These are phyloP conservation scores for Neospermospora avenae DNA, from an alignment of 2,329 filamentous ascomycete genomes.

Conservation along the genomic window DNA sequence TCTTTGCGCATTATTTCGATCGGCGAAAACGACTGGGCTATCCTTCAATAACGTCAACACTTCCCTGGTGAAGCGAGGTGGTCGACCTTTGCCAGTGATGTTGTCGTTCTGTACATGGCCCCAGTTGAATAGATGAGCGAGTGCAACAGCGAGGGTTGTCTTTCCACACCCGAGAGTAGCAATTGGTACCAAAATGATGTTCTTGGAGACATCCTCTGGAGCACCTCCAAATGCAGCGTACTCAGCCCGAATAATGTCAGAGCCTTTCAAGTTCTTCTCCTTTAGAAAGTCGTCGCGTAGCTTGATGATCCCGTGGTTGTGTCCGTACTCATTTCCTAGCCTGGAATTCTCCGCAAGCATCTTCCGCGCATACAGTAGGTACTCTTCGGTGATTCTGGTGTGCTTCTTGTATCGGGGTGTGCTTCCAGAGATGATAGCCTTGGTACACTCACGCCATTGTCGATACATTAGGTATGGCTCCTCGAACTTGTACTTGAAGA, in stretches of 20 bases:
- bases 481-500: slow-evolving; percentile 99
- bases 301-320: slow-evolving; percentile 93
- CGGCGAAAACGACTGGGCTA: slow-evolving; percentile 76
- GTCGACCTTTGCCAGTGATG: slow-evolving; percentile 74
- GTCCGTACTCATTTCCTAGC: slow-evolving; percentile 68
- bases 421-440: slow-evolving; percentile 74
- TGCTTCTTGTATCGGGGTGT: slow-evolving; percentile 83
- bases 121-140: slow-evolving; percentile 83
- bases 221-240: slow-evolving; percentile 48
- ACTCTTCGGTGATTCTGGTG: slow-evolving; percentile 83
- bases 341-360: slow-evolving; percentile 66
- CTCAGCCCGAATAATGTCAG: slow-evolving; percentile 80
- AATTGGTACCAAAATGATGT: slow-evolving; percentile 83
- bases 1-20: slow-evolving; percentile 89
- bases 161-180: slow-evolving; percentile 96
- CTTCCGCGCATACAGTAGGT: slow-evolving; percentile 75
- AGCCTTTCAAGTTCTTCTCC: slow-evolving; percentile 79
- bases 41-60: slow-evolving; percentile 63
- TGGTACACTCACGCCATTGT: slow-evolving; percentile 97
- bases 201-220: slow-evolving; percentile 54
- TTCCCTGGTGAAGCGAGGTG: slow-evolving; percentile 71
- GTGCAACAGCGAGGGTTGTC: slow-evolving; percentile 82
- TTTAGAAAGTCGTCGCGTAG: slow-evolving; percentile 84
- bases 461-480: slow-evolving; percentile 98
- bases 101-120: slow-evolving; percentile 97